These are phyloP conservation scores for Tolypocladium tropicale DNA, from an alignment of 2,329 filamentous ascomycete genomes.

Conservation along the genomic window DNA sequence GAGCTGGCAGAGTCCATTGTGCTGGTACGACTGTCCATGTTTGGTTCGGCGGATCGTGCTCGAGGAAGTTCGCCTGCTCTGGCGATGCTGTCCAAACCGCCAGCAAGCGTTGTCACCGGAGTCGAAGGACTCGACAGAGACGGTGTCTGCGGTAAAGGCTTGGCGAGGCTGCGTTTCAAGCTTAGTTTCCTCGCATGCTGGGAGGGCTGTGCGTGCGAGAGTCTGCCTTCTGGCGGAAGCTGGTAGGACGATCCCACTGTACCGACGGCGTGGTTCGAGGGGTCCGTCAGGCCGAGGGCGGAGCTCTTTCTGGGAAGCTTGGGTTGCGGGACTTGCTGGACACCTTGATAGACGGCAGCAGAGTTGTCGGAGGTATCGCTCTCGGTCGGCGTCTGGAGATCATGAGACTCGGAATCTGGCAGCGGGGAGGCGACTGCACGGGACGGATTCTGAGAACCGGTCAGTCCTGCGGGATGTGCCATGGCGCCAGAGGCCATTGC, in stretches of 20 bases:
- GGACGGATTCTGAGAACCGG: conserved; percentile 17
- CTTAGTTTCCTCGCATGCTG: conserved; percentile 46
- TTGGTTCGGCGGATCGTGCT: conserved; percentile 7
- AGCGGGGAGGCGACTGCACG: conserved; percentile 24
- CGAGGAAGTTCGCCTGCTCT: conserved; percentile 6
- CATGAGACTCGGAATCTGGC: conserved; percentile 35
- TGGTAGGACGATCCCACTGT: conserved; percentile 1
- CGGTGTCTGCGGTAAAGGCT: conserved; percentile 45
- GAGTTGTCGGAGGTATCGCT: conserved; percentile 34
- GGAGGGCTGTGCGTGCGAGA: conserved; percentile 9
- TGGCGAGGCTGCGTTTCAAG: conserved; percentile 45
- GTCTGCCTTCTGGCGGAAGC: conserved; percentile 5
- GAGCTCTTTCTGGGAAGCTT: conserved; percentile 35
- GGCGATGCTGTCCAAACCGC: conserved; percentile 9
- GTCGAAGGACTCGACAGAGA: conserved; percentile 13
- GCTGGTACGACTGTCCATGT: conserved; percentile 30
- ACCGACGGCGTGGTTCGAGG: conserved; percentile 2
- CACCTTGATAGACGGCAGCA: conserved; percentile 40
- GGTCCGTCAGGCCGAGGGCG: conserved; percentile 25
- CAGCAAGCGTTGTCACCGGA: conserved; percentile 13
- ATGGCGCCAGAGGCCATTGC: conserved; percentile 8
- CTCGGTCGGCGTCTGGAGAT: conserved; percentile 18
- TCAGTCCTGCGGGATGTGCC: conserved; percentile 19
- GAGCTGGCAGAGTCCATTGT: conserved; percentile 38
- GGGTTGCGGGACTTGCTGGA: conserved; percentile 35